Evolutionary conservation across 1,284 basidiomycete genomes (phyloP), one percentile per base, ranked within the genome.

Genomic region (Tilletia setariae): DNA sequence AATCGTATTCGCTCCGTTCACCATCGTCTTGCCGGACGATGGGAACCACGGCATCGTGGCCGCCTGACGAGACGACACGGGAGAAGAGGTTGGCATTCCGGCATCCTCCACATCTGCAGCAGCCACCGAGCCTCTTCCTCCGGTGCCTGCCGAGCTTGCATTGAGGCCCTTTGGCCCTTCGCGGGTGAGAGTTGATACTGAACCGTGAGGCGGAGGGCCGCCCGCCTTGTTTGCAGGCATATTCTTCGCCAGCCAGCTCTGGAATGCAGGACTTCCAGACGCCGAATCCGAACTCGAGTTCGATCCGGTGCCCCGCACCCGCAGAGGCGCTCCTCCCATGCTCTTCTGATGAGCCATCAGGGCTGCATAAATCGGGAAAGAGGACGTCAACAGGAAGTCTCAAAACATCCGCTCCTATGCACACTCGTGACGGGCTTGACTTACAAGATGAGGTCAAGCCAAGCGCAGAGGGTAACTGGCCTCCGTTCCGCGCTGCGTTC

Each of bases 401-500:
- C 8, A 21, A 19, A 44, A 19, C 9, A 9, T 44, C 43, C 43
- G 11, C 43, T 44, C 19, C 19, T 19, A 44, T 44, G 43, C 9
- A 44, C 19, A 19, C 9, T 9, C 19, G 43, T 9, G 43, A 44
- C 9, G 25, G 9, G 47, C 25, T 21, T 19, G n/a, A 49, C 47
- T 49, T 23, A 49, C 47, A 21, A 19, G 53, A 59, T 30, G 32
- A 9, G 23, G 23, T 21, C 16, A 59, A 30, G 23, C 53, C 53
- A 11, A 59, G 8, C n/a, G 53, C 53, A 16, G 53, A 59, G 8
- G 23, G 53, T 15, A 59, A 7, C 53, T 23, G 28, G 7, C 53
- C 28, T 4, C 53, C 53, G 53, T 59, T 59, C 53, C 53, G 7
- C 53, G 53, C 53, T 15, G 53, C 53, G 6, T 30, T 59, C 23